A percentile compares a stretch with the other conserved stretches of the same genome.
Conservation (phyloP, 306 rosid species). For the Vigna nakashimae region DNA sequence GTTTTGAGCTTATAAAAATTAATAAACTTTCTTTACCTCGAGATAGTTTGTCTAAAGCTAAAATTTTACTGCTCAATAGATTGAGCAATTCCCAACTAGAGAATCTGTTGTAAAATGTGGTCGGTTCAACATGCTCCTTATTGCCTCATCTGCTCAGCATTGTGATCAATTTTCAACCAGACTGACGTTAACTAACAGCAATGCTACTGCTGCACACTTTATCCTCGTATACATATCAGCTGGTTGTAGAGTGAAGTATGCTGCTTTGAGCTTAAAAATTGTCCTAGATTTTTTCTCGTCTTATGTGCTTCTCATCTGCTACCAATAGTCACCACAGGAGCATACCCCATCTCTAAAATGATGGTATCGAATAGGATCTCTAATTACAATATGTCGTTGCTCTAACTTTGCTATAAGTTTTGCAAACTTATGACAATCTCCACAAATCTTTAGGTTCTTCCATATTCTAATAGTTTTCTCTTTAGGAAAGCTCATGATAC, state of each 20-base stretch:
- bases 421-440: slow-evolving; percentile 89
- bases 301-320: slow-evolving; percentile 36
- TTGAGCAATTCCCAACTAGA: too few species aligned
- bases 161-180: not conserved
- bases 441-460: slow-evolving; percentile 93
- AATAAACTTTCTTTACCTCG: too few species aligned
- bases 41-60: too few species aligned
- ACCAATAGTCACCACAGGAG: slow-evolving; percentile 94
- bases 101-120: too few species aligned
- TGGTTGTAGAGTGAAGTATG: slow-evolving; percentile 14
- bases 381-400: slow-evolving; percentile 67
- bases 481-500: slow-evolving; percentile 73
- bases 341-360: slow-evolving; percentile 80
- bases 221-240: slow-evolving; percentile 17
- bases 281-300: not conserved
- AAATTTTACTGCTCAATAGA: too few species aligned
- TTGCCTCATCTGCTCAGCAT: too few species aligned
- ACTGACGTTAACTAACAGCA: slow-evolving; percentile 26
- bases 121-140: too few species aligned
- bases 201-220: slow-evolving; percentile 35
- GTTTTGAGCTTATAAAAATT: too few species aligned
- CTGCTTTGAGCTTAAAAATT: slow-evolving; percentile 13
- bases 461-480: slow-evolving; percentile 73
- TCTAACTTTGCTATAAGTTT: slow-evolving; percentile 70
- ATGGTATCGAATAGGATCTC: slow-evolving; percentile 93